These are phyloP conservation scores for Paramyrothecium sp. DNA, from an alignment of 2,329 filamentous ascomycete genomes.

Conservation along the genomic window DNA sequence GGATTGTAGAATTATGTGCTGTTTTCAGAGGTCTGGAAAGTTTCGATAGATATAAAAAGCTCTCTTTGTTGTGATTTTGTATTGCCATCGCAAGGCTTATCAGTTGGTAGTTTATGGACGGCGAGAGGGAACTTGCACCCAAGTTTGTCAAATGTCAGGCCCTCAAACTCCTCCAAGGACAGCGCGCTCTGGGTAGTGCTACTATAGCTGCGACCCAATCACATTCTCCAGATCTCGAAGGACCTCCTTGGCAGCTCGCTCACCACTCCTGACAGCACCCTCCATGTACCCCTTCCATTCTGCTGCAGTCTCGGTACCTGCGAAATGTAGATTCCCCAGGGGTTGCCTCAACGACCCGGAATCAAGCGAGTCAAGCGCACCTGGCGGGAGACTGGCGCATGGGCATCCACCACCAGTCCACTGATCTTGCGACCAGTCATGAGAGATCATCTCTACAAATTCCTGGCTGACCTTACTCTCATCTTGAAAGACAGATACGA, in stretches of 20 bases:
- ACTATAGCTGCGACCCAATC: no score
- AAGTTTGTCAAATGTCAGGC: no score
- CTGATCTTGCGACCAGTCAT: slow-evolving; percentile 37
- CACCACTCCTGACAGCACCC: slow-evolving; percentile 17
- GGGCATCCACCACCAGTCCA: slow-evolving; percentile 38
- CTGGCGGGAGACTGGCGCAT: slow-evolving; percentile 32
- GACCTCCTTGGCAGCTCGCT: slow-evolving; percentile 17
- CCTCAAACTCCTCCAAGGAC: no score
- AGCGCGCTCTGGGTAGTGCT: no score
- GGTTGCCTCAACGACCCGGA: slow-evolving; percentile 29
- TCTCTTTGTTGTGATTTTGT: no score
- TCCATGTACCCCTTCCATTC: slow-evolving; percentile 26
- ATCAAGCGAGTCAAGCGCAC: slow-evolving; percentile 30
- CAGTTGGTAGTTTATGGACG: no score
- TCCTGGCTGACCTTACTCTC: slow-evolving; percentile 11
- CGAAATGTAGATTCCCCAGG: slow-evolving; percentile 18
- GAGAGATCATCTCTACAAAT: slow-evolving; percentile 28
- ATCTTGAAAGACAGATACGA: background rate
- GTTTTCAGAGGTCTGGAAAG: no score
- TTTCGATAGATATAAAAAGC: no score
- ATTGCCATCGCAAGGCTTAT: no score
- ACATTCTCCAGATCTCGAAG: no score
- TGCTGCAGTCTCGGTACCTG: slow-evolving; percentile 18
- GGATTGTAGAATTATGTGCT: no score
- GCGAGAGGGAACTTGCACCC: no score